These are phyloP conservation scores for Entomortierella chlamydospora DNA, from an alignment of 192 early-diverging fungal species.

Conservation along the genomic window DNA sequence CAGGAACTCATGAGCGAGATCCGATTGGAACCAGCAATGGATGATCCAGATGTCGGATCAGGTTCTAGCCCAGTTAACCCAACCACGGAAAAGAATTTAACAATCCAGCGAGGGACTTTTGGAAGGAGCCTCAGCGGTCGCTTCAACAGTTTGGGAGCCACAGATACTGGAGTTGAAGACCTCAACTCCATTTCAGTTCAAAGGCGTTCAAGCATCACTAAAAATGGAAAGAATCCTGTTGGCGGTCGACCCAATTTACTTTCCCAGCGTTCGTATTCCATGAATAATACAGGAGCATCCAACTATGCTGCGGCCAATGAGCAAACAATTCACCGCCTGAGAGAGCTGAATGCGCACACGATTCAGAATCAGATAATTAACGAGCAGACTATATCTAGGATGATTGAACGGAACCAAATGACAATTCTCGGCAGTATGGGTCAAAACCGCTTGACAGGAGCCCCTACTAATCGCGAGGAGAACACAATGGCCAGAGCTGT, in stretches of 20 bases:
- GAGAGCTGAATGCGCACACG: slow-evolving; percentile 64
- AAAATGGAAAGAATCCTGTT: slow-evolving; percentile 1
- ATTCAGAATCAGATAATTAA: slow-evolving; percentile 70
- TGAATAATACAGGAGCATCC: slow-evolving; percentile 26
- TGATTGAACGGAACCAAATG: slow-evolving; percentile 76
- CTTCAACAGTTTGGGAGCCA: slow-evolving; percentile 3
- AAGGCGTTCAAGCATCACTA: slow-evolving; percentile 17
- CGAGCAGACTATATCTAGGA: slow-evolving; percentile 77
- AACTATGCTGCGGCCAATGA: slow-evolving; percentile 48
- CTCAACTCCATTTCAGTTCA: slow-evolving; percentile 16
- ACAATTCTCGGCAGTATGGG: slow-evolving; percentile 65
- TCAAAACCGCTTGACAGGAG: slow-evolving; percentile 40
- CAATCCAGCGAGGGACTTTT: slow-evolving; percentile 8
- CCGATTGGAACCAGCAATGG: slow-evolving; percentile 41
- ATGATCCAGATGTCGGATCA: slow-evolving; percentile 39
- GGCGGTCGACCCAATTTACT: slow-evolving; percentile 40
- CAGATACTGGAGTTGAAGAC: neutral
- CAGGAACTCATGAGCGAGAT: slow-evolving; percentile 57
- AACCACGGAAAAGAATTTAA: slow-evolving; percentile 19
- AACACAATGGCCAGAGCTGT: slow-evolving; percentile 74
- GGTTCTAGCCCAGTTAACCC: neutral
- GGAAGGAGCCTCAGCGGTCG: slow-evolving; percentile 13
- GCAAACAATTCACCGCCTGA: slow-evolving; percentile 63
- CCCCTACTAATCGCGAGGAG: slow-evolving; percentile 53
- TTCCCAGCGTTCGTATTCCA: slow-evolving; percentile 35